Conservation (phyloP, 768 basidiomycete genomes). For the Agrocybe praecox region DNA sequence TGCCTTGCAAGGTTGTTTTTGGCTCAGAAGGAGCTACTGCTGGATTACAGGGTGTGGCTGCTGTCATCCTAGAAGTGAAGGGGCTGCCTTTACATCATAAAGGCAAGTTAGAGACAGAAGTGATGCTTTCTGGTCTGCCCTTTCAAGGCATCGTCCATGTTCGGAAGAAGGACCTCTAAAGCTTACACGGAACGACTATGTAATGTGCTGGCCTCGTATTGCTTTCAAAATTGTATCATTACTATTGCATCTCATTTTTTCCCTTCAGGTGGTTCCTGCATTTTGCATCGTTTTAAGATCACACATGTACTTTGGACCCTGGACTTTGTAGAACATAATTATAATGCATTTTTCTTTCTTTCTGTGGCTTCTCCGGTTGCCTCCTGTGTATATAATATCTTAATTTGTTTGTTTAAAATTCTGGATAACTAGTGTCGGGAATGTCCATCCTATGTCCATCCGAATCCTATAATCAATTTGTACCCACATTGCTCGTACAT, state of each 20-base stretch:
- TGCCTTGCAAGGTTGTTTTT: constrained; percentile 69
- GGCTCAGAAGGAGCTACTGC: constrained; percentile 65
- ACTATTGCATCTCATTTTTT: neutral
- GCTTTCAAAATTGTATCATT: neutral
- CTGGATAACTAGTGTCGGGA: too few species aligned
- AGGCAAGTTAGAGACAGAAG: constrained; percentile 30
- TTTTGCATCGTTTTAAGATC: neutral
- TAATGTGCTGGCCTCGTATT: neutral
- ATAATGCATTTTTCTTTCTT: neutral
- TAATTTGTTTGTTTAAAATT: too few species aligned
- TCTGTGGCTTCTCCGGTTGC: too few species aligned
- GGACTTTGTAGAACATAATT: neutral
- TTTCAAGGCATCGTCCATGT: constrained; percentile 68
- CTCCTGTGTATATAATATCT: too few species aligned
- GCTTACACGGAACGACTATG: neutral
- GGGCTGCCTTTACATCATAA: constrained; percentile 54
- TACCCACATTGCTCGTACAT: too few species aligned
- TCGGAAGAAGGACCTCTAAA: constrained; percentile 49
- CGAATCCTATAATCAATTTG: too few species aligned
- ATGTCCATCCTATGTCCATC: too few species aligned
- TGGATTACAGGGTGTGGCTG: constrained; percentile 65
- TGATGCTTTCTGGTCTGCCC: constrained; percentile 66
- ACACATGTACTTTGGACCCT: neutral
- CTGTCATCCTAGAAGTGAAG: constrained; percentile 57
- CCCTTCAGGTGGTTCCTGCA: neutral